Evolutionary conservation across 768 basidiomycete species (phyloP).

Genomic region (Hericium alpestre): DNA sequence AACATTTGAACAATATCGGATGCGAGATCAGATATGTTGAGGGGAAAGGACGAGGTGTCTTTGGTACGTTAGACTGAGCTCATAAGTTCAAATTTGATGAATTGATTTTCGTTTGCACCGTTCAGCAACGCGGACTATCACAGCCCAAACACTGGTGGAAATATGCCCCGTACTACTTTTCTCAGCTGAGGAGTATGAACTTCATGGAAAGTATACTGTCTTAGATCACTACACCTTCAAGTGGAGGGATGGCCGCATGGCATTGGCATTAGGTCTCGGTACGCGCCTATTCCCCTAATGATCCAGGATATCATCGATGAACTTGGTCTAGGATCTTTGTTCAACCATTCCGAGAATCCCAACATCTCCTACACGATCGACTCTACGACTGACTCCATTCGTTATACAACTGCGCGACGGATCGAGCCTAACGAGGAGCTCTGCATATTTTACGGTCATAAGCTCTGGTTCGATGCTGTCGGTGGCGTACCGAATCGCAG

Average conservation of each 20-base stretch:
- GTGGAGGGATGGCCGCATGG: conserved; percentile 68
- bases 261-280: conserved; percentile 21
- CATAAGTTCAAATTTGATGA: background rate
- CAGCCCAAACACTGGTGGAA: conserved; percentile 62
- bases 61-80: conserved; percentile 30
- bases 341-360: conserved; percentile 64
- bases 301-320: background rate
- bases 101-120: background rate
- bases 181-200: conserved; percentile 54
- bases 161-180: conserved; percentile 80
- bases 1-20: conserved; percentile 33
- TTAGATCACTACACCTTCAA: conserved; percentile 70
- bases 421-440: conserved; percentile 60
- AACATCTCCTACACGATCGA: conserved; percentile 63
- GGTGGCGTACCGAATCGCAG: conserved; percentile 7
- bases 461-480: conserved; percentile 52
- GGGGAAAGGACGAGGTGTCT: conserved; percentile 54
- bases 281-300: background rate
- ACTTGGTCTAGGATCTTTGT: conserved; percentile 53
- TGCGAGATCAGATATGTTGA: conserved; percentile 35
- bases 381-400: conserved; percentile 42
- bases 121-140: conserved; percentile 42
- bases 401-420: conserved; percentile 44
- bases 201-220: conserved; percentile 50
- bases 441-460: conserved; percentile 67